Evolutionary conservation across 2,329 filamentous ascomycete genomes (phyloP).

Genomic region (Talaromyces sp.): DNA sequence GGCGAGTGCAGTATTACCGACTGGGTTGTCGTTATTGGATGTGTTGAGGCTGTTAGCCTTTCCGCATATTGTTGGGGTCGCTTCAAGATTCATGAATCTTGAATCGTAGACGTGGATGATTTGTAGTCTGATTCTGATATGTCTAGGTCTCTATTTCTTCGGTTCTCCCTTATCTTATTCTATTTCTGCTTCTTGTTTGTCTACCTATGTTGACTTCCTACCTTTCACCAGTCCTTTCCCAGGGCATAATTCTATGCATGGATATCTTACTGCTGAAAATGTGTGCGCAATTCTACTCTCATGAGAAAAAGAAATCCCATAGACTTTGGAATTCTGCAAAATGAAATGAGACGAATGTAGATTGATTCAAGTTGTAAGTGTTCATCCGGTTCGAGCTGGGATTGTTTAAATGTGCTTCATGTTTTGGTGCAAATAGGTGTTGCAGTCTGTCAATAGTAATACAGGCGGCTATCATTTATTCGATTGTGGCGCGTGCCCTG

Average conservation of each 20-base stretch:
- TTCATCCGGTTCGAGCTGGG: too few species aligned
- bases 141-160: not conserved
- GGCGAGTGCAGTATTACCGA: slow-evolving; percentile 77
- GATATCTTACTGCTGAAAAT: too few species aligned
- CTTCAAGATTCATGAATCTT: slow-evolving; percentile 66
- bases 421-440: too few species aligned
- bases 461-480: too few species aligned
- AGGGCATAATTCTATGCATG: not conserved
- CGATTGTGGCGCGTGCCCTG: too few species aligned
- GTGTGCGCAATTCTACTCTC: too few species aligned
- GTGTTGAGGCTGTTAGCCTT: slow-evolving; percentile 7
- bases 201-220: not conserved
- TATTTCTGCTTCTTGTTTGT: not conserved
- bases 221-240: not conserved
- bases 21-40: slow-evolving; percentile 54
- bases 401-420: too few species aligned
- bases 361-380: too few species aligned
- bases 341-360: too few species aligned
- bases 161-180: not conserved
- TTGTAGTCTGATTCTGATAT: not conserved
- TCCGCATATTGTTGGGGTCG: slow-evolving; percentile 1
- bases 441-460: too few species aligned
- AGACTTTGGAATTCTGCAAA: too few species aligned
- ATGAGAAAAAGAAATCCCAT: too few species aligned
- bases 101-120: slow-evolving; percentile 36